Evolutionary conservation across 257 asterid species (phyloP), one percentile per base, ranked within the genome.

Genomic region (Penstemon barbatus): DNA sequence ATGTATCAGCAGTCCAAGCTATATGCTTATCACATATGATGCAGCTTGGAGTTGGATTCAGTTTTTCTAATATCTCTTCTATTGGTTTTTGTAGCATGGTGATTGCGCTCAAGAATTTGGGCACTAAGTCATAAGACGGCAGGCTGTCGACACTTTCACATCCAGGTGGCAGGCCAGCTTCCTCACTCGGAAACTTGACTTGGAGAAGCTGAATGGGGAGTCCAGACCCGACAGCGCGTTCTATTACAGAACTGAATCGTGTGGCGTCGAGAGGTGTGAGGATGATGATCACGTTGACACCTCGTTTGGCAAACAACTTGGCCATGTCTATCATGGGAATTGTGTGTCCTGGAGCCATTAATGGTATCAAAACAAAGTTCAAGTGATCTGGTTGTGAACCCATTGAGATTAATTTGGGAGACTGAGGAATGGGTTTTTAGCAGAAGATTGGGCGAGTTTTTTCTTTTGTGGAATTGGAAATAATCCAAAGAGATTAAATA

Each of bases 201-300:
- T 61, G 50, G 66, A 39, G 52, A 0, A 61, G 52, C 42, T 45
- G 66, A n/a, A 61, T 61, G 6, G n/a, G 52, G 7, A 8, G 43
- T 5, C 66, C 66, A 57, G 40, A 1, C 37, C 43, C 10, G 4
- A 19, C 13, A 6, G 66, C 49, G 5, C 66, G 36, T 6, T 13
- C n/a, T 5, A 61, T 42, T 42, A 51, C 42, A 6, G 66, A 12
- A 15, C 66, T 5, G 33, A 61, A 61, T 40, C 66, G 51, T 11
- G 4, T 15, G 2, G 66, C 66, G 6, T 61, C 42, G 6, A 40
- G 49, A 5, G 66, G 66, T n/a, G 66, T 61, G 33, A 86, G 58
- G 86, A 84, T 67, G 79, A 74, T 15, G 79, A 80, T 63, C 36
- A 66, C 33, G 70, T 73, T 51, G 68, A 65, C 39, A 68, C 54